Evolutionary conservation across 495 filamentous ascomycete species (phyloP), one percentile per base, ranked within the genome.

Genomic region (Trichoderma virens): DNA sequence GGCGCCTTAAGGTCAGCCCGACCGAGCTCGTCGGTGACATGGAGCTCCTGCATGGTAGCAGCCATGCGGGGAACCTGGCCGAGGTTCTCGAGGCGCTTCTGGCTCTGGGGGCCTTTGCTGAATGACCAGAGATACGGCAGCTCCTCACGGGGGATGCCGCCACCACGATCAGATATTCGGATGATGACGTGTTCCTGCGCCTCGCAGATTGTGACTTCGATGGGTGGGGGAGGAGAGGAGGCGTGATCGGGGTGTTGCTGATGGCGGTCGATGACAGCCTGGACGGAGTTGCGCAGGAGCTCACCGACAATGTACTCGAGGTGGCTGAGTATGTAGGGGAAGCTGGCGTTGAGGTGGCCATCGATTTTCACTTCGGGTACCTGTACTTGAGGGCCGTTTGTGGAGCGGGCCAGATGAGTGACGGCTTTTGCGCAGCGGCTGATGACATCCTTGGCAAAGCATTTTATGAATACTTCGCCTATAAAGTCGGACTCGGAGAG

Each of bases 231-330:
- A 0, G 76, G 71, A 16, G 25, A 56, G 4, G 72, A 64, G 23
- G 73, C 59, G 11, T 73, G 71, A 28, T 75, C 69, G 43, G 60
- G 64, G 62, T 69, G 64, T 6, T 64, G 62, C 8, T 56, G 60
- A 63, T 79, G 75, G 69, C 85, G 85, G 69, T 97, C 94, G 41
- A 92, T 86, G 4, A 93, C 87, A 27, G 92, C 93, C 74, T 98
- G 92, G 28, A 99, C 87, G 0, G 91, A 93, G 75, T 99, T 99
- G 64, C 94, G 87, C 20, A 99, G 81, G 13, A 99, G 86, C 75
- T 99, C 94, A 39, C 94, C 92, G 64, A 98, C 84, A 69, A 98
- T 97, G 71, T 98, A 99, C 76, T 99, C 92, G 60, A 99, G 80
- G 72, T 98, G 95, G 68, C 88, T 93, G 23, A 95, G 84, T 65